Evolutionary conservation across 306 rosid genomes (phyloP), one percentile per base, ranked within the genome.

Genomic region (Nissolia schottii): DNA sequence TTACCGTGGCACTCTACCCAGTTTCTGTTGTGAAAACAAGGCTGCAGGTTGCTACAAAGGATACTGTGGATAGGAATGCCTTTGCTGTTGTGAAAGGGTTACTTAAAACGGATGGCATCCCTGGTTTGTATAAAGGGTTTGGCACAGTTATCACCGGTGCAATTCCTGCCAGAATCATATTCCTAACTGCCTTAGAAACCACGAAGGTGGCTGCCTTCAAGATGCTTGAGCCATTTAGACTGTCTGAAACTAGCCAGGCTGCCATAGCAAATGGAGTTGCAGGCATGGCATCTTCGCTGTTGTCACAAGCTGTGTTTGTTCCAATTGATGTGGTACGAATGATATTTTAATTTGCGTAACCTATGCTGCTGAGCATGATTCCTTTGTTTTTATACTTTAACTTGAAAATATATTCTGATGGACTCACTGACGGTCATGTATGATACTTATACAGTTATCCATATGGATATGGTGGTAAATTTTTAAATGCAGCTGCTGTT

Each of bases 191-290:
- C 49, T 80, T 93, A 40, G 97, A 93, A 89, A 87, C 92, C 16
- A 88, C 89, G 1, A 93, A 93, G 81, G 92, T 79, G 55, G 87
- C 89, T 31, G 79, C 93, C 79, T 85, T 88, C 66, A 83, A 74
- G 87, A 64, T 83, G 80, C 73, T 89, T 29, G 87, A 93, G 67
- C 97, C 98, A n/a, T 73, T 86, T 43, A 78, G 34, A 41, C 73
- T 90, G 7, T 89, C 98, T 38, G 98, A 89, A 62, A 88, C 98
- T 25, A 62, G 83, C 7, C 80, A 90, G 78, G 94, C 97, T 46
- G 98, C 97, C 24, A 25, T 93, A 56, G 93, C 94, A n/a, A 93
- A 89, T 77, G 98, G 98, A 75, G 14, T 84, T 51, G 97, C 92
- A 31, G 98, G 98, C 79, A 84, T 90, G 98, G 35, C 82, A 7